A percentile compares a stretch with the other conserved stretches of the same genome.
phyloP scores from a whole-genome alignment of 192 early-diverging fungal genomes.

The Gaertneriomyces sp. region DNA sequence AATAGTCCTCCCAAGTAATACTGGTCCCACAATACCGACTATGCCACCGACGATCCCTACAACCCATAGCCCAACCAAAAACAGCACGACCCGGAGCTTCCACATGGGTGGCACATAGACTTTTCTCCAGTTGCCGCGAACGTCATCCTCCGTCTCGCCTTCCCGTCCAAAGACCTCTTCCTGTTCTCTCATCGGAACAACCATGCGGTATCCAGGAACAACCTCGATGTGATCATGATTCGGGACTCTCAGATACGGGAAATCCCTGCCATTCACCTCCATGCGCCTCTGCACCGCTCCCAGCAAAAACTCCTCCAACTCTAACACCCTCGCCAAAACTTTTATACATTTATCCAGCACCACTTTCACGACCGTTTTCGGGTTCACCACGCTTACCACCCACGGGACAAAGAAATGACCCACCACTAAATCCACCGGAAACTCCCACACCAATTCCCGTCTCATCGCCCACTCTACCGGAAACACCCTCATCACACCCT shows the following conservation, averaged over 20 bases:
- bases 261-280: constrained; percentile 53
- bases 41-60: constrained; percentile 3
- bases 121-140: constrained; percentile 59
- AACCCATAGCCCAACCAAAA: not conserved
- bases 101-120: constrained; percentile 81
- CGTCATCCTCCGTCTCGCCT: constrained; percentile 50
- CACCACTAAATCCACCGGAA: constrained; percentile 72
- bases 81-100: constrained; percentile 45
- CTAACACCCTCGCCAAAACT: constrained; percentile 54
- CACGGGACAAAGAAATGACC: constrained; percentile 74
- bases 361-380: constrained; percentile 51
- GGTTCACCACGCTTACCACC: constrained; percentile 56
- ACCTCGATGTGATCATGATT: constrained; percentile 80
- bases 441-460: constrained; percentile 54
- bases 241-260: constrained; percentile 73
- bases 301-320: constrained; percentile 83
- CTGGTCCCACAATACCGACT: constrained; percentile 8
- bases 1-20: not conserved
- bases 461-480: constrained; percentile 64
- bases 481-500: constrained; percentile 37
- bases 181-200: constrained; percentile 61
- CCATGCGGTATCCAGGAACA: constrained; percentile 71
- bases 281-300: constrained; percentile 65
- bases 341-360: constrained; percentile 74
- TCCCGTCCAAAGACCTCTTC: constrained; percentile 44